Percentiles rank a stretch among this genome's conserved stretches.
Conservation (phyloP, 768 basidiomycete genomes). For the Tylopilus sp. region DNA sequence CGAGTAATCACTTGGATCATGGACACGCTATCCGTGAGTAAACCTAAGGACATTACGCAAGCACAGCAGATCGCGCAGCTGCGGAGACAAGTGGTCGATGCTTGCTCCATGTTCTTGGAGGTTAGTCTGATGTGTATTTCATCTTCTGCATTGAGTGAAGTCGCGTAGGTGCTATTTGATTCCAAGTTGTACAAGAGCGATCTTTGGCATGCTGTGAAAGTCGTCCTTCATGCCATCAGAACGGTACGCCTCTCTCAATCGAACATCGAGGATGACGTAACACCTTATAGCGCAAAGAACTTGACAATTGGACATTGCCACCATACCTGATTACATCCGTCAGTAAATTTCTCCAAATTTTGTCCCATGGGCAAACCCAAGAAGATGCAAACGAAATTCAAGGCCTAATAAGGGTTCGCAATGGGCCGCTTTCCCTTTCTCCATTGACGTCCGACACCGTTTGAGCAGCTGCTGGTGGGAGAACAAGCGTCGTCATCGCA, state of each 20-base stretch:
- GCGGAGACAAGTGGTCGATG: conserved; percentile 48
- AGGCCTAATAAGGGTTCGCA: conserved; percentile 56
- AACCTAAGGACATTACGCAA: conserved; percentile 25
- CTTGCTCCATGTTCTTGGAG: conserved; percentile 45
- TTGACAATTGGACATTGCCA: conserved; percentile 42
- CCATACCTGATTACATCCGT: conserved; percentile 37
- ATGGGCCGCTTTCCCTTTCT: conserved; percentile 38
- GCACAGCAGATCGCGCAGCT: conserved; percentile 32
- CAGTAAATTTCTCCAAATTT: conserved; percentile 28
- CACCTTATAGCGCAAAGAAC: conserved; percentile 41
- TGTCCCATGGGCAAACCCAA: conserved; percentile 21
- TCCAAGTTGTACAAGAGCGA: conserved; percentile 22
- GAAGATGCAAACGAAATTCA: conserved; percentile 33
- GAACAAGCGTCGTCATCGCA: conserved; percentile 18
- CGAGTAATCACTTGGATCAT: conserved; percentile 46
- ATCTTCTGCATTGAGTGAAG: conserved; percentile 3
- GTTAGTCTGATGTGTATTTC: conserved; percentile 27
- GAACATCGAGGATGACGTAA: conserved; percentile 20
- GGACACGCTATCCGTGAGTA: conserved; percentile 40
- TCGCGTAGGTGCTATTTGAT: conserved; percentile 18
- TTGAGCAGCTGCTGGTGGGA: conserved; percentile 42
- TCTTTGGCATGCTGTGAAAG: conserved; percentile 25
- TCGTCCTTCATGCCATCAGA: conserved; percentile 21
- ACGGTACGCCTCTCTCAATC: conserved; percentile 21
- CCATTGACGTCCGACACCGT: conserved; percentile 39